Evolutionary conservation across 805 yeast species (phyloP).

Genomic region (Hermanozyma aechmeae): DNA sequence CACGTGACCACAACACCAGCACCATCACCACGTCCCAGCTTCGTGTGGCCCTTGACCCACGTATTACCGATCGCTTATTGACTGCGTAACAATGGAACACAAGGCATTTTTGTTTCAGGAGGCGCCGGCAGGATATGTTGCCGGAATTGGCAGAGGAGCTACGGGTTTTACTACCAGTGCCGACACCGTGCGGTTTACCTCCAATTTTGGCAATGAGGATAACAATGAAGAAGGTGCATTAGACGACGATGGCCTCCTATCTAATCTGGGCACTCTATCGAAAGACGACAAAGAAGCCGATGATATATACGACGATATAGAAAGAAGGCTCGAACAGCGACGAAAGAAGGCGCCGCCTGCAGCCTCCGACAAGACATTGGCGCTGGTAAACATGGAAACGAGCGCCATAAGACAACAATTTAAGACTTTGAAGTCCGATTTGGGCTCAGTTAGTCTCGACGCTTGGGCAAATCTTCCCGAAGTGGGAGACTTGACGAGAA

Average conservation of each 20-base stretch:
- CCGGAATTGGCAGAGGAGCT: slow-evolving; percentile 95
- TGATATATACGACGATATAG: slow-evolving; percentile 56
- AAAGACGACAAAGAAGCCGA: slow-evolving; percentile 77
- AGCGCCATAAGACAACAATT: slow-evolving; percentile 39
- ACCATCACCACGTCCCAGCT: too few relatives aligned
- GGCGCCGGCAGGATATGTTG: slow-evolving; percentile 83
- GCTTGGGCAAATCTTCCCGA: slow-evolving; percentile 85
- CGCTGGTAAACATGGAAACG: slow-evolving; percentile 2
- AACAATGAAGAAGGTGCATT: slow-evolving; percentile 17
- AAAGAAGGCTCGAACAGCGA: slow-evolving; percentile 34
- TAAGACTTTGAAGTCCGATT: slow-evolving; percentile 55
- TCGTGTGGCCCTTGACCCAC: too few relatives aligned
- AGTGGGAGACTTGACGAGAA: slow-evolving; percentile 76
- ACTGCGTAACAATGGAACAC: slow-evolving; percentile 30
- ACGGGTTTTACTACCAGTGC: slow-evolving; percentile 85
- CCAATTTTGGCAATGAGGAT: slow-evolving; percentile 11
- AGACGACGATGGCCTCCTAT: slow-evolving; percentile 23
- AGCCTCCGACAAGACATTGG: slow-evolving; percentile 1
- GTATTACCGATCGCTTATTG: too few relatives aligned
- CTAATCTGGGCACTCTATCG: slow-evolving; percentile 13
- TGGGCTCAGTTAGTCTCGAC: slow-evolving; percentile 49
- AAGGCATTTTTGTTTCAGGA: slow-evolving; percentile 68
- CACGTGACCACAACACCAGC: too few relatives aligned
- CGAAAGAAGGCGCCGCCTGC: slow-evolving; percentile 16
- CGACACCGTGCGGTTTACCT: slow-evolving; percentile 32